phyloP scores from a whole-genome alignment of 78 protist species.

The Paratrimastix pyriformis region DNA sequence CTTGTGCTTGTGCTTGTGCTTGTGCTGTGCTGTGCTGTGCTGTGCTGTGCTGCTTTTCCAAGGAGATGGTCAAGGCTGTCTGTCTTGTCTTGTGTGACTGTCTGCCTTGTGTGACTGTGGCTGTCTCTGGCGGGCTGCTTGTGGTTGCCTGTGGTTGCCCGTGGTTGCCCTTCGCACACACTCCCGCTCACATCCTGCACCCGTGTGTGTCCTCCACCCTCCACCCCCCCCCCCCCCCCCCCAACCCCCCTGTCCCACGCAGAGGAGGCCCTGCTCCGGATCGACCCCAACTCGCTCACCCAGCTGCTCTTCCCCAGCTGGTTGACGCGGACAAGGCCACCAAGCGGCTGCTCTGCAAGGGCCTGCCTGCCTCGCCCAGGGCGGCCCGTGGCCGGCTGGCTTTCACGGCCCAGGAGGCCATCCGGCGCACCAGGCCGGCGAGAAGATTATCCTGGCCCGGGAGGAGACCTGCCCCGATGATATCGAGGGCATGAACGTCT shows the following conservation, averaged over 20 bases:
- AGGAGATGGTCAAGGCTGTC: slow-evolving; percentile 68
- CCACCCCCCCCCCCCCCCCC: no score
- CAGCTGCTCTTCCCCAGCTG: slow-evolving; percentile 24
- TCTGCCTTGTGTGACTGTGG: no score
- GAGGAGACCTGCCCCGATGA: slow-evolving; percentile 73
- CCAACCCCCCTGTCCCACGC: no score
- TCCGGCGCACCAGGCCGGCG: slow-evolving; percentile 11
- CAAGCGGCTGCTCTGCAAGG: slow-evolving; percentile 25
- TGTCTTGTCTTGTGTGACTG: no score
- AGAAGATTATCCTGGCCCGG: slow-evolving; percentile 50
- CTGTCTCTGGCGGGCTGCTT: no score
- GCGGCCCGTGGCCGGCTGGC: slow-evolving; percentile 49
- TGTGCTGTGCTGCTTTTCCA: no score
- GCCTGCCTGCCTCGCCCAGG: slow-evolving; percentile 61
- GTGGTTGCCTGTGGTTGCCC: no score
- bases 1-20: no score
- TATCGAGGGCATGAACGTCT: slow-evolving; percentile 54
- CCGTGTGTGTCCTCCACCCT: no score
- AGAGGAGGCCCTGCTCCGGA: slow-evolving; percentile 49
- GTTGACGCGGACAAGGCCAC: not conserved
- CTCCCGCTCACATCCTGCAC: no score
- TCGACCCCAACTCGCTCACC: slow-evolving; percentile 34
- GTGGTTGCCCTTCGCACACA: no score
- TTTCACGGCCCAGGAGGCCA: slow-evolving; percentile 37
- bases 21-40: no score